Base-by-base conservation (phyloP, 805 yeast genomes). In the Ogataea nitratoaversa region DNA sequence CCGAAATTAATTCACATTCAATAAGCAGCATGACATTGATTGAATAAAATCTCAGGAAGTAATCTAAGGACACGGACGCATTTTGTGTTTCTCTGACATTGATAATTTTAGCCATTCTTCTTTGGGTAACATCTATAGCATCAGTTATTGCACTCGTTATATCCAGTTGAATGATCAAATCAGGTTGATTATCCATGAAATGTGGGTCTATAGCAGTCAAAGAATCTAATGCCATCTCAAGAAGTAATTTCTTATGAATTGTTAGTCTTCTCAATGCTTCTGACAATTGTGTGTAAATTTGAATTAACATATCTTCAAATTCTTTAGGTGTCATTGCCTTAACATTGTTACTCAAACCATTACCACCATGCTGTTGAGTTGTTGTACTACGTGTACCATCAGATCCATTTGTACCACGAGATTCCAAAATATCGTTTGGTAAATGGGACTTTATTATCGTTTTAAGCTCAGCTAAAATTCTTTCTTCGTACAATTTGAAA, bases 1-100 rank as follows among this genome's bases (percentile, higher is more conserved):
- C 56, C 4, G 88, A 79, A 4, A 90, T 74, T 12, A 79, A 70
- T 59, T 93, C 98, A 59, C 95, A 86, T 54, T 88, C 95, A 35
- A 76, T 76, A 31, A 89, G 67, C 56, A 90, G 90, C 18, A 82
- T 68, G 0, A 82, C 75, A 41, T 80, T 78, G 12, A 84, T 65
- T 3, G 83, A 68, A 59, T 79, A 87, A 37, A 87, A 72, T 43
- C 79, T 67, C 34, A 86, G 54, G 62, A 89, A 90, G 48, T 72
- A 75, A n/a, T 73, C 72, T 8, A 77, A 67, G 3, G 82, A 60
- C 18, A 81, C 59, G 30, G 68, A 71, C 0, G 86, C 74, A 12
- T 78, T 79, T 46, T 84, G 78, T 32, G 83, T 88, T 55, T 82
- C 77, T 46, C 98, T 72, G 6, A 86, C 95, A 39, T 77, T 75